Base-by-base conservation (phyloP, 257 asterid genomes). In the Gardenia jasminoides region DNA sequence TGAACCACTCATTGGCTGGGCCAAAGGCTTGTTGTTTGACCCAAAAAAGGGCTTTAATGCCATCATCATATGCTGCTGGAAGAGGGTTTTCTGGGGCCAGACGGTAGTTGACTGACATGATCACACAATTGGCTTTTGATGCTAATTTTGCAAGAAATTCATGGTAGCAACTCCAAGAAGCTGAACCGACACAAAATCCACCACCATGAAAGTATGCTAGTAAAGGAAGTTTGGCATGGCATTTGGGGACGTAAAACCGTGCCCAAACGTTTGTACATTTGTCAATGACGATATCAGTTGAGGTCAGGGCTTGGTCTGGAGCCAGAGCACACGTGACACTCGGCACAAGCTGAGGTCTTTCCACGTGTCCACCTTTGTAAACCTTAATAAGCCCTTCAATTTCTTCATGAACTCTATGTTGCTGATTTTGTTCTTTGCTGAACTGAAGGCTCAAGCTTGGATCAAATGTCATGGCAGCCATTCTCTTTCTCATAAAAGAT, bases 41-140 rank as follows among this genome's bases (percentile, higher is more conserved):
- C 98, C 97, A 94, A 3, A 44, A 46, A 13, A 88, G 67, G 24
- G 94, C 82, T 76, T 84, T 88, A 43, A 84, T 83, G 19, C 98
- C 97, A 77, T 94, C 98, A 3, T 92, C 97, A 41, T 91, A 94
- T 3, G 97, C 96, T 0, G 90, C 91, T 36, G 98, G 98, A 56
- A 94, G 97, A 5, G 88, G 96, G 84, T 88, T 85, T 81, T 94
- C 98, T 26, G 98, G 98, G 50, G 97, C 98, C 52, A 94, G 79
- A 17, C 97, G 82, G 64, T 92, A 92, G 44, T 88, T 88, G 7
- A 92, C 93, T 0, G 98, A 92, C 79, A 89, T 83, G 86, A 94
- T 83, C 7, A 81, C 89, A 67, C 94, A 91, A 72, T 72, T 80
- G 44, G 87, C 70, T 61, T 71, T 82, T 13, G 90, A 47, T 56